phyloP scores from a whole-genome alignment of 352 stramenopile genomes.

The Globisporangium cylindrosporum region DNA sequence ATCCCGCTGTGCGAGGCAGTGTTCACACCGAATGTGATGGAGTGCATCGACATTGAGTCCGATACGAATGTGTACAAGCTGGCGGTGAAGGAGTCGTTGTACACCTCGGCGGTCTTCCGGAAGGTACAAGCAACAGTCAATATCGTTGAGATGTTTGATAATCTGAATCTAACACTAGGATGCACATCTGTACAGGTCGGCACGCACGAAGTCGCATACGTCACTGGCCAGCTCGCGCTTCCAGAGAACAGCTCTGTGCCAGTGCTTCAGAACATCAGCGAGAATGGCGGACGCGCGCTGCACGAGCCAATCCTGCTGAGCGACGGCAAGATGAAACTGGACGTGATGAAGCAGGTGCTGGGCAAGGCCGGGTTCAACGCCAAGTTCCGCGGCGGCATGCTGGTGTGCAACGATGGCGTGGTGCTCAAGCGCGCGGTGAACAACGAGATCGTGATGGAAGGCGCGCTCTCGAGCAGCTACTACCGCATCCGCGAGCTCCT shows the following conservation, averaged over 20 bases:
- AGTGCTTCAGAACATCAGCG: constrained; percentile 56
- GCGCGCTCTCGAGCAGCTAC: constrained; percentile 80
- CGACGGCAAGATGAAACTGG: constrained; percentile 88
- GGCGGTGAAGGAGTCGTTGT: constrained; percentile 82
- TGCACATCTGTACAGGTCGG: constrained; percentile 45
- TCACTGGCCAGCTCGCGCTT: constrained; percentile 71
- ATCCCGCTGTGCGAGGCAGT: constrained; percentile 85
- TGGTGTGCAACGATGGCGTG: constrained; percentile 87
- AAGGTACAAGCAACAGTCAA: constrained; percentile 26
- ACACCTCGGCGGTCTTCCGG: constrained; percentile 78
- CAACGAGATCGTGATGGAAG: constrained; percentile 88
- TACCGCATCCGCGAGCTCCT: constrained; percentile 84
- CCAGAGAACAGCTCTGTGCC: constrained; percentile 70
- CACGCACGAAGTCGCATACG: constrained; percentile 82
- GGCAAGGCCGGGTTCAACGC: constrained; percentile 85
- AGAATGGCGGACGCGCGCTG: constrained; percentile 30
- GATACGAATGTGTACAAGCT: constrained; percentile 91
- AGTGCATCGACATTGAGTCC: constrained; percentile 90
- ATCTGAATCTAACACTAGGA: constrained; percentile 6
- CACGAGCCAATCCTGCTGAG: constrained; percentile 85
- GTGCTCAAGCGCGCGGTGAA: constrained; percentile 84
- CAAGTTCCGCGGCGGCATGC: constrained; percentile 88
- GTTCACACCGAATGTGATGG: constrained; percentile 84
- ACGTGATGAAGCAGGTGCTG: constrained; percentile 88
- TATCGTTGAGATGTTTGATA: neutral